phyloP scores from a whole-genome alignment of 345 rosid genomes.

The thale cress (Arabidopsis thaliana) region DNA sequence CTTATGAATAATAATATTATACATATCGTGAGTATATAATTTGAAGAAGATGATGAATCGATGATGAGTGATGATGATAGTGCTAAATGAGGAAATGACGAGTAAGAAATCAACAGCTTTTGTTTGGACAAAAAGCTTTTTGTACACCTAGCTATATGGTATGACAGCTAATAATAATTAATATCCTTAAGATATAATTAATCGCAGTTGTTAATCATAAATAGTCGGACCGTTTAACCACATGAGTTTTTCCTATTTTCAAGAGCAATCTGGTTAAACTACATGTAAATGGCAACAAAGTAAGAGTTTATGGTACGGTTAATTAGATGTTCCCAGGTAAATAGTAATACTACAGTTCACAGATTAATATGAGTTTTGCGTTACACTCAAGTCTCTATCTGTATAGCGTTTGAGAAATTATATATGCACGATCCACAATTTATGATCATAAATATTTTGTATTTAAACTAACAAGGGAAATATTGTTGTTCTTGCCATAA shows the following conservation, averaged over 20 bases:
- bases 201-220: not conserved
- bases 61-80: constrained; percentile 26
- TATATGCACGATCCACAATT: not conserved
- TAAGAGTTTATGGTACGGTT: constrained; percentile 6
- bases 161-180: constrained; percentile 29
- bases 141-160: not conserved
- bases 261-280: not conserved
- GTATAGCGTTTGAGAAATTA: not conserved
- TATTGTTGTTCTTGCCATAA: not conserved
- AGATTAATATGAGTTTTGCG: no score
- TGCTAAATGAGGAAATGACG: constrained; percentile 25
- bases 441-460: not conserved
- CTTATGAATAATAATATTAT: not conserved
- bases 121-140: constrained; percentile 34
- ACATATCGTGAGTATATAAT: not conserved
- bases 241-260: not conserved
- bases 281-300: not conserved
- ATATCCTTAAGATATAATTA: not conserved
- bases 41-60: constrained; percentile 2
- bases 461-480: not conserved
- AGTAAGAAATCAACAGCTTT: constrained; percentile 19
- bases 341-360: not conserved
- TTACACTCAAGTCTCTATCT: not conserved
- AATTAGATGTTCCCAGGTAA: not conserved
- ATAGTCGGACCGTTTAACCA: not conserved